These are phyloP conservation scores for Pseudogymnoascus sp. DNA, from an alignment of 2,329 filamentous ascomycete species.

Conservation along the genomic window DNA sequence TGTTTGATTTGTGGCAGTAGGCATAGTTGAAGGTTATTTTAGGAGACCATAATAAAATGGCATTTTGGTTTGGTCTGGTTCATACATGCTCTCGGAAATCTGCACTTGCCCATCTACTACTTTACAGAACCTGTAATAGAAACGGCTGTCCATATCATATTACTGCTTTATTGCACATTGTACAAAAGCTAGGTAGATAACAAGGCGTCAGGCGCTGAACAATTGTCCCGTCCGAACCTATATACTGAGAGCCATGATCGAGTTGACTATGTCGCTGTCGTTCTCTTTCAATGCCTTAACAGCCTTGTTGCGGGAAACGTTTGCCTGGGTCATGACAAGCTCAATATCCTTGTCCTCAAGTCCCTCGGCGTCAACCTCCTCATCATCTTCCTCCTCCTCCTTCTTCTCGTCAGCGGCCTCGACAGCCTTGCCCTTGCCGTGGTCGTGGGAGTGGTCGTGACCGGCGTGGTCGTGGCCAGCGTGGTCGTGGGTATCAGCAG, in stretches of 20 bases:
- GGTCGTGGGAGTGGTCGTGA: constrained; percentile 64
- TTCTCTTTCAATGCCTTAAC: constrained; percentile 98
- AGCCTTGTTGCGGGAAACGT: constrained; percentile 94
- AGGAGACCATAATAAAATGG: not conserved
- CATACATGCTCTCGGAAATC: constrained; percentile 3
- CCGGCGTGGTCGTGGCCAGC: constrained; percentile 48
- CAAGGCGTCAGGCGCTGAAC: constrained; percentile 2
- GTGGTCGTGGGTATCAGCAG: constrained; percentile 44
- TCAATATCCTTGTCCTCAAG: constrained; percentile 99
- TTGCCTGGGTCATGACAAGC: constrained; percentile 96
- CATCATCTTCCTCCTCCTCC: constrained; percentile 81
- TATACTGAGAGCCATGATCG: constrained; percentile 96
- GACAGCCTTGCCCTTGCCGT: constrained; percentile 54
- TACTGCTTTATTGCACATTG: constrained; percentile 5
- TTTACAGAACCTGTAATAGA: constrained; percentile 3
- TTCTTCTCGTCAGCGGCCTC: constrained; percentile 63
- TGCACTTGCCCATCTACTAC: constrained; percentile 1
- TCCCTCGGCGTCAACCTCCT: constrained; percentile 90
- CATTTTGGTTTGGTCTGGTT: not conserved
- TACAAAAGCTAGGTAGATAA: constrained; percentile 5
- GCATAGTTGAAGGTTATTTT: not conserved
- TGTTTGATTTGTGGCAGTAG: not conserved
- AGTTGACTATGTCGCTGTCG: constrained; percentile 99
- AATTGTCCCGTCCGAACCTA: constrained; percentile 31
- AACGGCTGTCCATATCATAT: constrained; percentile 4